Evolutionary conservation across 179 eudicot genomes (phyloP).

Genomic region (Corrigiola litoralis): DNA sequence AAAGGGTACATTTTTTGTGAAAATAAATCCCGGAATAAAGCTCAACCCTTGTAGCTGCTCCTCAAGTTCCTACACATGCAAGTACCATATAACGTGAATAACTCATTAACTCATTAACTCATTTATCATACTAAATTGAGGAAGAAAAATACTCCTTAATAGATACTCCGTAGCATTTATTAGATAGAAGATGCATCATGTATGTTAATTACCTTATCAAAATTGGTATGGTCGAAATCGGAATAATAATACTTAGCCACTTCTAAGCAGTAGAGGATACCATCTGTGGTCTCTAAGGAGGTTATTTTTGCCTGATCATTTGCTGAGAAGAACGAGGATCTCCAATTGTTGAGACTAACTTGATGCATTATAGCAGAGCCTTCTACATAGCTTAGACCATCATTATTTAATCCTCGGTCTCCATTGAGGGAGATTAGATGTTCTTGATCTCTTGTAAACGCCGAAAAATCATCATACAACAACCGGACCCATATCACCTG

Average conservation of each 20-base stretch:
- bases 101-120: too few relatives aligned
- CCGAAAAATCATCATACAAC: conserved; percentile 60
- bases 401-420: conserved; percentile 11
- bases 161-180: too few relatives aligned
- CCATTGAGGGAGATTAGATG: conserved; percentile 51
- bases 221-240: conserved; percentile 13
- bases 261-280: conserved; percentile 72
- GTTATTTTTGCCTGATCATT: conserved; percentile 41
- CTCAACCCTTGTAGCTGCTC: conserved; percentile 33
- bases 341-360: conserved; percentile 69
- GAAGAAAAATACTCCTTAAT: too few relatives aligned
- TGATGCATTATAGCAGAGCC: conserved; percentile 55
- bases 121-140: too few relatives aligned
- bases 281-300: conserved; percentile 37
- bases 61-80: conserved; percentile 42
- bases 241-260: conserved; percentile 59
- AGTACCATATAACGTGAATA: background rate
- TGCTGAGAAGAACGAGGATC: conserved; percentile 70
- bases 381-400: conserved; percentile 61
- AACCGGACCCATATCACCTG: conserved; percentile 87
- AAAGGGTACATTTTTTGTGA: conserved; percentile 41
- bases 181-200: too few relatives aligned
- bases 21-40: conserved; percentile 38
- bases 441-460: conserved; percentile 80
- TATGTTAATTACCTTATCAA: conserved; percentile 58